phyloP scores from a whole-genome alignment of 2,329 filamentous ascomycete genomes.

The Ilyonectria mors-panacis region DNA sequence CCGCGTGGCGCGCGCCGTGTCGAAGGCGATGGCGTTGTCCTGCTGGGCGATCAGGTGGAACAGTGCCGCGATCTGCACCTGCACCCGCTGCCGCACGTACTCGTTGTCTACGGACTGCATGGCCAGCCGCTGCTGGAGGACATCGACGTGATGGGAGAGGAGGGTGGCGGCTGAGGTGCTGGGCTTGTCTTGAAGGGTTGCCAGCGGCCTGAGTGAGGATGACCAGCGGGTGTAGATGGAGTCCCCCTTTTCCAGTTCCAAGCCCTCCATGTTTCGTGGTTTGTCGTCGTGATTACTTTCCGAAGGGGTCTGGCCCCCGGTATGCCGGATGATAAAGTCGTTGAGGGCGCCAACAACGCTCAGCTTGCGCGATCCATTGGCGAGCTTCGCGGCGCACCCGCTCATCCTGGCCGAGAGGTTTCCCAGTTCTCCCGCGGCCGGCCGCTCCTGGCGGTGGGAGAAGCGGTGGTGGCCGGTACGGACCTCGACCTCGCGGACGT shows the following conservation, averaged over 20 bases:
- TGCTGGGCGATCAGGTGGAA: conserved; percentile 12
- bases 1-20: conserved; percentile 5
- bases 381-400: conserved; percentile 2
- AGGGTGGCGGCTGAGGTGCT: neutral
- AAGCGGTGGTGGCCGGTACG: conserved; percentile 15
- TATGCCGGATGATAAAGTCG: neutral
- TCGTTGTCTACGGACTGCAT: conserved; percentile 14
- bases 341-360: neutral
- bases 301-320: neutral
- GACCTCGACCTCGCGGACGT: neutral
- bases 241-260: neutral
- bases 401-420: conserved; percentile 8
- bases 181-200: neutral
- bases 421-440: neutral
- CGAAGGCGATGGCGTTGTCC: neutral
- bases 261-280: neutral
- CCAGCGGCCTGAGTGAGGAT: neutral
- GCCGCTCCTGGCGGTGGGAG: neutral
- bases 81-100: neutral
- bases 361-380: neutral
- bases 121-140: neutral
- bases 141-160: neutral
- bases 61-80: conserved; percentile 3
- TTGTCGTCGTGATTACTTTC: neutral
- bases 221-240: neutral